phyloP scores from a whole-genome alignment of 345 rosid species.

The Euclidium syriacum region DNA sequence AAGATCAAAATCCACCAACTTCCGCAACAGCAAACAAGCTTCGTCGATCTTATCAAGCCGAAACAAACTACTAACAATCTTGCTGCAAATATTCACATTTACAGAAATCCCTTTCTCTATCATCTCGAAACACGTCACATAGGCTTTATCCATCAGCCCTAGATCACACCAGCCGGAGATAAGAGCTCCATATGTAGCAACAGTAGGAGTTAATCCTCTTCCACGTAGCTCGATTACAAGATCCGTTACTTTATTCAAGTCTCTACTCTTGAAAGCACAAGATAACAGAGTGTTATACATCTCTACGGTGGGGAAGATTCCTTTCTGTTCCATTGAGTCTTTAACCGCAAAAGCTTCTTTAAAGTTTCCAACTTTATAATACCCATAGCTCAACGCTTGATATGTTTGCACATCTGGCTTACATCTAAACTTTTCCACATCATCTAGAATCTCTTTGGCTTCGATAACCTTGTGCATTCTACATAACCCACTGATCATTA shows the following conservation, averaged over 20 bases:
- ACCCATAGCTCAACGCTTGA: slow-evolving; percentile 65
- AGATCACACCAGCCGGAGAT: slow-evolving; percentile 62
- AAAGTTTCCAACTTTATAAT: slow-evolving; percentile 60
- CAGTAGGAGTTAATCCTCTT: slow-evolving; percentile 40
- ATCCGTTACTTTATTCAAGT: slow-evolving; percentile 34
- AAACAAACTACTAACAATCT: slow-evolving; percentile 57
- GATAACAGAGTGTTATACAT: slow-evolving; percentile 61
- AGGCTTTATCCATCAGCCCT: slow-evolving; percentile 63
- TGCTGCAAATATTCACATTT: slow-evolving; percentile 55
- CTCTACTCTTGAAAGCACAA: slow-evolving; percentile 45
- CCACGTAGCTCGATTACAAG: slow-evolving; percentile 45
- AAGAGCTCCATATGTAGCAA: slow-evolving; percentile 57
- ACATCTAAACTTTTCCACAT: slow-evolving; percentile 54
- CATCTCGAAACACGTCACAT: slow-evolving; percentile 52
- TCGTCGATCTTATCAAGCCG: slow-evolving; percentile 52
- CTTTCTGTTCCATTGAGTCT: slow-evolving; percentile 43
- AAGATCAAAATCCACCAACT: slow-evolving; percentile 48
- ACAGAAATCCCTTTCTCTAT: slow-evolving; percentile 49
- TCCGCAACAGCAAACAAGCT: slow-evolving; percentile 58
- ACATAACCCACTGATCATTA: slow-evolving; percentile 70
- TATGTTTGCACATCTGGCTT: slow-evolving; percentile 65
- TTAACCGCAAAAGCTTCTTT: slow-evolving; percentile 60
- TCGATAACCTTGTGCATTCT: slow-evolving; percentile 58
- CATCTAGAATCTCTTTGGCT: slow-evolving; percentile 57
- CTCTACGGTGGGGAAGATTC: slow-evolving; percentile 45